Evolutionary conservation across 805 yeast species (phyloP), one percentile per base, ranked within the genome.

Genomic region (Candida insectalens): DNA sequence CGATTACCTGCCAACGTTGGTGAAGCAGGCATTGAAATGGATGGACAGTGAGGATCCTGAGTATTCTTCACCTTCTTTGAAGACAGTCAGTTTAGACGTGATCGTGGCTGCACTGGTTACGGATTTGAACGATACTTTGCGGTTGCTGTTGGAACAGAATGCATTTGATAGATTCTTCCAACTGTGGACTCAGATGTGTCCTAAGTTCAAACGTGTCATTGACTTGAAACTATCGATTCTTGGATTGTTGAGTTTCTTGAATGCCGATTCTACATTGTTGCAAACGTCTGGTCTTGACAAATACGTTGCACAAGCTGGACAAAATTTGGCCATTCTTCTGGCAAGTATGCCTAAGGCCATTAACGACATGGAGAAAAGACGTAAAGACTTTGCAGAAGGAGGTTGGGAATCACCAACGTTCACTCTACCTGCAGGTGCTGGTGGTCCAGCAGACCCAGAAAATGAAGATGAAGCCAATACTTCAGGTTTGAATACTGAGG

Each of bases 221-320:
- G 97, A 89, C 56, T 65, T 84, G 53, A 88, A 87, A 55, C 57
- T 89, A 28, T 74, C 83, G 1, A 61, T 74, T 3, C 56, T 89
- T 42, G 94, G 92, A 0, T 50, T 81, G 16, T 55, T 88, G 37
- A 63, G 74, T 8, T 38, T 83, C 47, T 19, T 53, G 49, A 42
- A 48, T 53, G 37, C 63, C 18, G 49, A 48, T 15, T 28, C 38
- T 7, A 34, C 37, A 6, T 40, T 42, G 4, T 34, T 57, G 16
- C 37, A 32, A 17, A 37, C 38, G 5, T 30, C 53, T 16, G 39
- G 46, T 19, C 39, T 72, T 14, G 51, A 49, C 9, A 38, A 53
- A 3, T 42, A 65, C 13, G 49, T 67, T n/a, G 63, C 72, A 6
- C 65, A 70, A 32, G 45, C 80, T 14, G 74, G 83, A 23, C 47